phyloP scores from a whole-genome alignment of 2,329 filamentous ascomycete genomes.

The Sporothrix humicola region DNA sequence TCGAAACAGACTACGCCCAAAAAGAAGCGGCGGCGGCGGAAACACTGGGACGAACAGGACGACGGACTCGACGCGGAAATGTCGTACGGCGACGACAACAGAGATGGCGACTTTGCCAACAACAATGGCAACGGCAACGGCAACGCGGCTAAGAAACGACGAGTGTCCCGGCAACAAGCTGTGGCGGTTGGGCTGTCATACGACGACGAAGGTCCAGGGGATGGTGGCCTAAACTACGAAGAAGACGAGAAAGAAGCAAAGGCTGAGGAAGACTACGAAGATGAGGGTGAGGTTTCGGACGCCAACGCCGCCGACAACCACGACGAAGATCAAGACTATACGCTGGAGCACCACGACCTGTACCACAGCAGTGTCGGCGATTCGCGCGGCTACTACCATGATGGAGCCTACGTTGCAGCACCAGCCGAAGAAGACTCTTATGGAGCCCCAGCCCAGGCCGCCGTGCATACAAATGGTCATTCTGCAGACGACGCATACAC shows the following conservation, averaged over 20 bases:
- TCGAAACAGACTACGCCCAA: not conserved
- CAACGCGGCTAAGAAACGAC: constrained; percentile 27
- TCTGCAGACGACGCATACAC: constrained; percentile 31
- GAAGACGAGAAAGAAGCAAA: constrained; percentile 37
- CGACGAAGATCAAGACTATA: constrained; percentile 38
- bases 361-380: constrained; percentile 59
- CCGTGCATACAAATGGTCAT: constrained; percentile 36
- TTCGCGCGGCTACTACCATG: constrained; percentile 70
- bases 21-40: constrained; percentile 32
- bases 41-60: constrained; percentile 39
- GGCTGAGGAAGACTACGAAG: constrained; percentile 45
- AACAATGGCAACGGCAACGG: not conserved
- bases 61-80: constrained; percentile 20
- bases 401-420: constrained; percentile 77
- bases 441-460: not conserved
- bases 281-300: constrained; percentile 39
- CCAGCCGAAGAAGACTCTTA: constrained; percentile 47
- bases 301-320: constrained; percentile 43
- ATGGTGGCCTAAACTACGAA: constrained; percentile 20
- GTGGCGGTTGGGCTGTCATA: constrained; percentile 41
- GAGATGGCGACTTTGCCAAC: not conserved
- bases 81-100: not conserved
- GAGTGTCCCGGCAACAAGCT: constrained; percentile 24
- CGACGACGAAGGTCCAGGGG: constrained; percentile 42
- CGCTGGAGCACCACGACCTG: constrained; percentile 49